Conservation (phyloP, 441 rosid species). For the Sinapis alba region DNA sequence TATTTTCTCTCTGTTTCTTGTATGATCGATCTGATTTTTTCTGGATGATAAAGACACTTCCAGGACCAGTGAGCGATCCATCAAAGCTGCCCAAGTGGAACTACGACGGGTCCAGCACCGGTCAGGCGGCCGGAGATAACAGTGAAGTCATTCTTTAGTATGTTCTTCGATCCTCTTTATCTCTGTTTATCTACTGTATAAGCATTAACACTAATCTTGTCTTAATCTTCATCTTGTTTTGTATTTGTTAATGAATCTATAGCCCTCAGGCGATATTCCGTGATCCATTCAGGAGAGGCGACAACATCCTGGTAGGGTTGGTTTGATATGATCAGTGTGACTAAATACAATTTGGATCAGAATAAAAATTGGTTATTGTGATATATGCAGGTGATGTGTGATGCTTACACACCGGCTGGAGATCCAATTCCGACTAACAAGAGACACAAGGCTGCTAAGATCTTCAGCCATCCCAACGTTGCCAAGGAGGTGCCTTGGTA, state of each 20-base stretch:
- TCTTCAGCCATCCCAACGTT: conserved; percentile 52
- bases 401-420: conserved; percentile 61
- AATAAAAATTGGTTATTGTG: neutral
- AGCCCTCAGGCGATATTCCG: neutral
- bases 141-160: conserved; percentile 1
- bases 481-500: conserved; percentile 57
- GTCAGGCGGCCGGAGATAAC: neutral
- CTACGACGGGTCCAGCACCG: conserved; percentile 1
- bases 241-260: neutral
- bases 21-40: neutral
- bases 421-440: conserved; percentile 58
- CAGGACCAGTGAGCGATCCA: conserved; percentile 3
- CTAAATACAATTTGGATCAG: neutral
- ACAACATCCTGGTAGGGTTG: conserved; percentile 16
- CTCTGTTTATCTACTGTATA: neutral
- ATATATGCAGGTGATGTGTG: conserved; percentile 55
- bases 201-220: neutral
- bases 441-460: conserved; percentile 54
- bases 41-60: neutral
- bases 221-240: neutral
- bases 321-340: conserved; percentile 39
- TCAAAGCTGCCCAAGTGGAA: neutral
- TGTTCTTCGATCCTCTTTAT: neutral
- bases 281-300: conserved; percentile 1
- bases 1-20: neutral